Evolutionary conservation across 2,329 filamentous ascomycete species (phyloP).

Genomic region (Sordariomycetes sp.): DNA sequence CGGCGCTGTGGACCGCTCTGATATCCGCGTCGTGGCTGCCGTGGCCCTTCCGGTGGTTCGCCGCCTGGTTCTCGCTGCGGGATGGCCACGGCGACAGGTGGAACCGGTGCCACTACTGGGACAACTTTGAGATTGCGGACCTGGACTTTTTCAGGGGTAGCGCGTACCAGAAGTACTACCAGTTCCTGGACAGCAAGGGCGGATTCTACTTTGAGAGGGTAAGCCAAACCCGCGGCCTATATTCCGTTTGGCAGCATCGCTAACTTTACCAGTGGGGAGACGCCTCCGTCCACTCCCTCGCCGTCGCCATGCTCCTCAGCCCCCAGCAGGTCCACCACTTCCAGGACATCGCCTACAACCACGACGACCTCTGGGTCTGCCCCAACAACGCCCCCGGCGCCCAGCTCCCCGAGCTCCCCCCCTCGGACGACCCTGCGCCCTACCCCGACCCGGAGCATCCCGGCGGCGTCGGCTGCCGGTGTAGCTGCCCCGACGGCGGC

Average conservation of each 20-base stretch:
- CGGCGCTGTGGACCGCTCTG: constrained; percentile 24
- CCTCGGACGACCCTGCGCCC: constrained; percentile 12
- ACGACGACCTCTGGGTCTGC: constrained; percentile 18
- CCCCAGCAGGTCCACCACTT: constrained; percentile 27
- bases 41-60: constrained; percentile 19
- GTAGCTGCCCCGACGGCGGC: constrained; percentile 17
- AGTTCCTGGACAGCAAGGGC: constrained; percentile 23
- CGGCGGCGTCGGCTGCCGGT: constrained; percentile 25
- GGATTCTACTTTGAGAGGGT: constrained; percentile 27
- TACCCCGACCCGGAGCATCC: constrained; percentile 14
- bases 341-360: constrained; percentile 27
- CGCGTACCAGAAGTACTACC: constrained; percentile 25
- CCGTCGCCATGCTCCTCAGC: constrained; percentile 24
- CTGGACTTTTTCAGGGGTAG: constrained; percentile 27
- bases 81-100: constrained; percentile 24
- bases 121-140: constrained; percentile 32
- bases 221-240: neutral
- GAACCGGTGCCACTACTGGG: constrained; percentile 33
- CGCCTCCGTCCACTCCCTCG: constrained; percentile 27
- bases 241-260: neutral
- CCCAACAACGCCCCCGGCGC: constrained; percentile 13
- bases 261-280: constrained; percentile 21
- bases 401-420: constrained; percentile 17
- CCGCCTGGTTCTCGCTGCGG: constrained; percentile 19
- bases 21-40: constrained; percentile 25